Percentiles rank a stretch among this genome's conserved stretches.
Evolutionary conservation across 2,329 filamentous ascomycete genomes (phyloP).

Genomic region (Exophiala xenobiotica): DNA sequence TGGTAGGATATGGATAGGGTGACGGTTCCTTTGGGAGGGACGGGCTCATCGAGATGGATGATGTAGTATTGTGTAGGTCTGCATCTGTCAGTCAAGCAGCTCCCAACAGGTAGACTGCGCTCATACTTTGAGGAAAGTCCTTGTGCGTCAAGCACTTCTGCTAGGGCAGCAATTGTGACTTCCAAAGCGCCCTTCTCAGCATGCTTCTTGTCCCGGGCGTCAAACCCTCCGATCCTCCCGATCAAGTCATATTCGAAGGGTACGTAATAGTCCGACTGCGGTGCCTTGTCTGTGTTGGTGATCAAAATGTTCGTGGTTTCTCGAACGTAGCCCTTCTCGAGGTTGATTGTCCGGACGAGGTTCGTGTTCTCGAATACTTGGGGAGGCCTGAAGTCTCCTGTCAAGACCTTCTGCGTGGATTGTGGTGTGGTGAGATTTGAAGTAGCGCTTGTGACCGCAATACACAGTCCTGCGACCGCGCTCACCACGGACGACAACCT

Average conservation of each 20-base stretch:
- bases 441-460: constrained; percentile 12
- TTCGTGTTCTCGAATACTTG: constrained; percentile 94
- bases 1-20: constrained; percentile 87
- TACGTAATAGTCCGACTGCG: constrained; percentile 87
- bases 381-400: constrained; percentile 69
- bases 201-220: constrained; percentile 91
- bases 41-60: constrained; percentile 72
- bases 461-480: constrained; percentile 22
- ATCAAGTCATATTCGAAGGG: constrained; percentile 78
- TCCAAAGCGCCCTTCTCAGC: constrained; percentile 64
- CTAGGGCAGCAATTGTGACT: constrained; percentile 66
- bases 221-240: constrained; percentile 75
- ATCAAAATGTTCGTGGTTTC: constrained; percentile 93
- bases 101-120: constrained; percentile 38
- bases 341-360: constrained; percentile 81
- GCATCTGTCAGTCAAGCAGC: constrained; percentile 10
- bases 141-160: constrained; percentile 47
- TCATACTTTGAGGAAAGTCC: constrained; percentile 55
- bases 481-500: constrained; percentile 25
- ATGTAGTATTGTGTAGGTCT: constrained; percentile 80
- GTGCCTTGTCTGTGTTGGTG: constrained; percentile 75
- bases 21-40: constrained; percentile 73
- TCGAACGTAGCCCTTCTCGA: constrained; percentile 88
- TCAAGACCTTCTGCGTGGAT: constrained; percentile 37
- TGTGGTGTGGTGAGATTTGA: constrained; percentile 27